Percentiles rank a stretch among this genome's conserved stretches.
Conservation (phyloP, 352 stramenopile species). For the Phytopythium boreale region DNA sequence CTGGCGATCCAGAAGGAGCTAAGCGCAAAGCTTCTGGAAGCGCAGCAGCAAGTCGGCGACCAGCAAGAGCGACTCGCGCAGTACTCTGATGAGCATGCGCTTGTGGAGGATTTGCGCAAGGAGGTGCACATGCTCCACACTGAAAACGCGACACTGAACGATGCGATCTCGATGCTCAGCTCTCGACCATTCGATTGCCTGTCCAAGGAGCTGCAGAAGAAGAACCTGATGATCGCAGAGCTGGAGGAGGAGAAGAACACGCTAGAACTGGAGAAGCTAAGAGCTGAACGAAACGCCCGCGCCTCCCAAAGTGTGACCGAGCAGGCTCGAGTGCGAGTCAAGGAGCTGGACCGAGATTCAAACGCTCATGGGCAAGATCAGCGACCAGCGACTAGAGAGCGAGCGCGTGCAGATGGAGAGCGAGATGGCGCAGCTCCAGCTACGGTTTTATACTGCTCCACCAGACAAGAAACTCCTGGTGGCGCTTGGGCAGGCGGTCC, state of each 20-base stretch:
- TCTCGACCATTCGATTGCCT: slow-evolving; percentile 47
- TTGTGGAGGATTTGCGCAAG: slow-evolving; percentile 33
- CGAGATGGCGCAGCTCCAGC: slow-evolving; percentile 48
- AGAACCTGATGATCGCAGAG: slow-evolving; percentile 42
- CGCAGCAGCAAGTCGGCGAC: slow-evolving; percentile 34
- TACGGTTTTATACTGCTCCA: slow-evolving; percentile 47
- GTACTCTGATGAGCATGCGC: slow-evolving; percentile 27
- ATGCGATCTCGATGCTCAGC: slow-evolving; percentile 39
- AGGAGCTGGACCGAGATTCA: slow-evolving; percentile 24
- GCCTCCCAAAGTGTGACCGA: slow-evolving; percentile 9
- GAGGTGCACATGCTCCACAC: slow-evolving; percentile 48
- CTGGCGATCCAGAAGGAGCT: slow-evolving; percentile 33
- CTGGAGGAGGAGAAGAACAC: slow-evolving; percentile 22
- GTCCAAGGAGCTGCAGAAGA: slow-evolving; percentile 38
- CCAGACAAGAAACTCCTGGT: slow-evolving; percentile 46
- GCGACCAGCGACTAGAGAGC: slow-evolving; percentile 12
- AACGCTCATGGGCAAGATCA: slow-evolving; percentile 18
- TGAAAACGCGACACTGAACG: slow-evolving; percentile 56
- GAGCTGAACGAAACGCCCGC: neutral
- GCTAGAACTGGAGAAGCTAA: slow-evolving; percentile 15
- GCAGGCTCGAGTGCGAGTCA: slow-evolving; percentile 13
- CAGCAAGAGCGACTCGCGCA: slow-evolving; percentile 34
- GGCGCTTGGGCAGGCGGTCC: slow-evolving; percentile 45
- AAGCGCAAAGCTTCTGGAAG: slow-evolving; percentile 36
- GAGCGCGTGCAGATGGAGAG: slow-evolving; percentile 41